Conservation (phyloP, 2,329 filamentous ascomycete genomes). For the Apiospora sp. region DNA sequence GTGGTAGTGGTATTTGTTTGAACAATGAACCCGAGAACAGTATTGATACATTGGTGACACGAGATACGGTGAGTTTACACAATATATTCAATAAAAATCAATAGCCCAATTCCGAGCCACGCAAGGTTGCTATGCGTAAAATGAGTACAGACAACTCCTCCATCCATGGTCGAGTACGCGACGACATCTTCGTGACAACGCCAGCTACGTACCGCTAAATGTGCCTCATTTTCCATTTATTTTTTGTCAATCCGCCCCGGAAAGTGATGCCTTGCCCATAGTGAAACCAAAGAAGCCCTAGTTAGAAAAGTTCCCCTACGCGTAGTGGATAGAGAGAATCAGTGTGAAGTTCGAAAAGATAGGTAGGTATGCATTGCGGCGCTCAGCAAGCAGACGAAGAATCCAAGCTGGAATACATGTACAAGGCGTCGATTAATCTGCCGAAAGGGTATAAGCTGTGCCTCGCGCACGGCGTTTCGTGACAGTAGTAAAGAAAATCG, state of each 20-base stretch:
- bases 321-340: not conserved
- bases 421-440: conserved; percentile 25
- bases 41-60: not conserved
- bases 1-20: not conserved
- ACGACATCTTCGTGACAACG: not conserved
- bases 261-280: conserved; percentile 11
- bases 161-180: conserved; percentile 3
- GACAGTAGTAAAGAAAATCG: conserved; percentile 32
- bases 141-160: conserved; percentile 20
- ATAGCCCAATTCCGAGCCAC: conserved; percentile 15
- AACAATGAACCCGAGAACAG: not conserved
- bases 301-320: not conserved
- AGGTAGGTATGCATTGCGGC: conserved; percentile 27
- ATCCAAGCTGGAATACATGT: conserved; percentile 8
- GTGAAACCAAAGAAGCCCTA: conserved; percentile 17
- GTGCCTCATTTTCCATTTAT: conserved; percentile 11
- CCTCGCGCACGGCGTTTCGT: conserved; percentile 32
- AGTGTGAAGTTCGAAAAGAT: conserved; percentile 23
- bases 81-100: conserved; percentile 13
- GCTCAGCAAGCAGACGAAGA: conserved; percentile 26
- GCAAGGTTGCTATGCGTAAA: conserved; percentile 10
- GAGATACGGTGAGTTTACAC: not conserved
- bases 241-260: conserved; percentile 9
- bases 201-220: conserved; percentile 7
- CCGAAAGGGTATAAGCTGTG: conserved; percentile 35